These are phyloP conservation scores for Fremontodendron californicum DNA, from an alignment of 345 rosid species.

Conservation along the genomic window DNA sequence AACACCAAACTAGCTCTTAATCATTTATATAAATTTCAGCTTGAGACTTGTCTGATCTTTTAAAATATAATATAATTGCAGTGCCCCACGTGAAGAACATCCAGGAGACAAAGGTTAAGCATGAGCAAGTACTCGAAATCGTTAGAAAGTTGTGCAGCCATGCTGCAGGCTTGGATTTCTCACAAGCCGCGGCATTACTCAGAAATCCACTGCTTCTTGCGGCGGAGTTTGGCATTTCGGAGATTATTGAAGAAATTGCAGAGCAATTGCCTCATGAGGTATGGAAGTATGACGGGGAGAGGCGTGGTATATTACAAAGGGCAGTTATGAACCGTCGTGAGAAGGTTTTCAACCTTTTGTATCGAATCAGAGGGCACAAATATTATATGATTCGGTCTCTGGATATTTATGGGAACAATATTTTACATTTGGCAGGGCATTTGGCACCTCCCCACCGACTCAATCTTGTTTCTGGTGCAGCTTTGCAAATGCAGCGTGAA, in stretches of 20 bases:
- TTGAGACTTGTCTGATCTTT: too few species aligned
- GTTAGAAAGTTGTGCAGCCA: too few species aligned
- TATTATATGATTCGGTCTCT: neutral
- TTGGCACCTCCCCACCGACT: conserved; percentile 12
- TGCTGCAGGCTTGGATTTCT: too few species aligned
- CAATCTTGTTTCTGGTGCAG: conserved; percentile 19
- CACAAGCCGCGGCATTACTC: neutral
- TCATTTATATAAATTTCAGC: too few species aligned
- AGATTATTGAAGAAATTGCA: neutral
- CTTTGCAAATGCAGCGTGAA: conserved; percentile 25
- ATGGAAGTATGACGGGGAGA: neutral
- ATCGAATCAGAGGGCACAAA: neutral
- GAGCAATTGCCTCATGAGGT: neutral
- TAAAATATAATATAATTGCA: too few species aligned
- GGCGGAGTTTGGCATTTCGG: neutral
- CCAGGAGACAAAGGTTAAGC: too few species aligned
- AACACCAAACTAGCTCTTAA: too few species aligned
- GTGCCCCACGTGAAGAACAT: too few species aligned
- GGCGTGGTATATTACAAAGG: neutral
- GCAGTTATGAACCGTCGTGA: neutral
- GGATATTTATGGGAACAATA: neutral
- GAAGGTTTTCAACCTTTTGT: conserved; percentile 13
- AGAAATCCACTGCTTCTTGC: neutral
- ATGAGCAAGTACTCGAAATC: too few species aligned
- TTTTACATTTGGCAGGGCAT: conserved; percentile 16